These are phyloP conservation scores for Barbatosphaeria neglecta DNA, from an alignment of 495 filamentous ascomycete species.

Conservation along the genomic window DNA sequence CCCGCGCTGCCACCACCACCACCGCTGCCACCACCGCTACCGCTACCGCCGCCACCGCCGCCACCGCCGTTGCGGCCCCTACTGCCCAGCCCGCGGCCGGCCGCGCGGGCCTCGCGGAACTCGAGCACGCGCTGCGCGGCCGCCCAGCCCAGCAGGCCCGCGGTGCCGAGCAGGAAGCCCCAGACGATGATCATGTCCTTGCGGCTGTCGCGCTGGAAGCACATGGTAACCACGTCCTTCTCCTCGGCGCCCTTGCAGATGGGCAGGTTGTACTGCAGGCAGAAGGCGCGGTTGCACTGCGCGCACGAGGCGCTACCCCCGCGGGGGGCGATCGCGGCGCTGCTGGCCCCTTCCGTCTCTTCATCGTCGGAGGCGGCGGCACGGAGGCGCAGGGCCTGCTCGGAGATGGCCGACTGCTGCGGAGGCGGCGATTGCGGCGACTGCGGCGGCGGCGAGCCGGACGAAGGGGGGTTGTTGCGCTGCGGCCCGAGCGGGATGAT, in stretches of 20 bases:
- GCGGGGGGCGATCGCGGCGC: slow-evolving; percentile 10
- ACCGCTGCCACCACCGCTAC: not conserved
- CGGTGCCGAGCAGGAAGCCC: slow-evolving; percentile 79
- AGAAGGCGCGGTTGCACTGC: slow-evolving; percentile 88
- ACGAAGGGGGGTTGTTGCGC: slow-evolving; percentile 12
- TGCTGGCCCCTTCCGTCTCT: too few species aligned
- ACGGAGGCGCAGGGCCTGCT: not conserved
- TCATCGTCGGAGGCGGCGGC: not conserved
- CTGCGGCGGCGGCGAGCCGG: slow-evolving; percentile 11
- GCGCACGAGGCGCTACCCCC: slow-evolving; percentile 43
- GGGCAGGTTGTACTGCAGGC: slow-evolving; percentile 69
- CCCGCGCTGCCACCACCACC: not conserved
- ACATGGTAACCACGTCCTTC: slow-evolving; percentile 77
- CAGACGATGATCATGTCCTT: slow-evolving; percentile 89
- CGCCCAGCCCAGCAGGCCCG: slow-evolving; percentile 74
- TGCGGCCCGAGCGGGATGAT: slow-evolving; percentile 61
- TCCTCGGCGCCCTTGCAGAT: slow-evolving; percentile 79
- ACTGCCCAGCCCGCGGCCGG: not conserved
- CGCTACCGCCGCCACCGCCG: not conserved
- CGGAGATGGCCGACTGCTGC: not conserved
- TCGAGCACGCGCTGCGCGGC: slow-evolving; percentile 41
- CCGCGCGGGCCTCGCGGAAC: slow-evolving; percentile 33
- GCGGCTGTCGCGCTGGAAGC: slow-evolving; percentile 83
- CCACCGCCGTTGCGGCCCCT: not conserved
- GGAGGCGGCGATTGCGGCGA: too few species aligned